Conservation (phyloP, 225 moss, liverwort and hornwort species). For the Anthoceros angustus region DNA sequence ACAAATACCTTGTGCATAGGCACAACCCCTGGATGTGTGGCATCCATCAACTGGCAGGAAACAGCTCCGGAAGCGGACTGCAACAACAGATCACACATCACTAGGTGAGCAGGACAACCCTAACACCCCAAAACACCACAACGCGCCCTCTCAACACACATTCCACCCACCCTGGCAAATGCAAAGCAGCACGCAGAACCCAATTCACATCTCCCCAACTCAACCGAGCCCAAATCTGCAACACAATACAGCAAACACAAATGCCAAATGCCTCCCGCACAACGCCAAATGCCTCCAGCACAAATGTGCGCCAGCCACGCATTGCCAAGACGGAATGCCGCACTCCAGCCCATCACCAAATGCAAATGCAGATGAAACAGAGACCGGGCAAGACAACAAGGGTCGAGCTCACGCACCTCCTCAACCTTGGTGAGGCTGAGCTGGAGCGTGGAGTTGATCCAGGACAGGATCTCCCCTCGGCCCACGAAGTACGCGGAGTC, state of each 20-base stretch:
- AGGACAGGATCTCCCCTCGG: slow-evolving; percentile 72
- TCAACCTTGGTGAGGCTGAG: slow-evolving; percentile 81
- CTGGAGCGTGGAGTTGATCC: slow-evolving; percentile 78
- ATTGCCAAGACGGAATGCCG: too few relatives aligned
- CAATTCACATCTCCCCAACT: too few relatives aligned
- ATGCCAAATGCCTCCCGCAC: too few relatives aligned
- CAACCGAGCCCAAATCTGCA: too few relatives aligned
- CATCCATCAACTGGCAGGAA: slow-evolving; percentile 93
- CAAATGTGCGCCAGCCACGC: too few relatives aligned
- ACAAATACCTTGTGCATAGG: slow-evolving; percentile 76
- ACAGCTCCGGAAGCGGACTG: slow-evolving; percentile 85
- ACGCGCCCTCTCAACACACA: not conserved
- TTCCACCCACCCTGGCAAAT: not conserved
- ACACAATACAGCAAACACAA: too few relatives aligned
- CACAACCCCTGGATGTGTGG: slow-evolving; percentile 79
- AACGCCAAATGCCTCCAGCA: too few relatives aligned
- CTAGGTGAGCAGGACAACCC: not conserved
- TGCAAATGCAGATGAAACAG: too few relatives aligned
- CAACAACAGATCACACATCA: slow-evolving; percentile 3
- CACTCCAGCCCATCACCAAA: not conserved
- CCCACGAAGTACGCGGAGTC: slow-evolving; percentile 96
- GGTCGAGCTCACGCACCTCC: slow-evolving; percentile 29
- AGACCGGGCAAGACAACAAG: too few relatives aligned
- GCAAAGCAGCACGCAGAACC: not conserved
- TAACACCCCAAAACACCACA: not conserved